These are phyloP conservation scores for Solanum commersonii DNA, from an alignment of 257 asterid species.

Conservation along the genomic window DNA sequence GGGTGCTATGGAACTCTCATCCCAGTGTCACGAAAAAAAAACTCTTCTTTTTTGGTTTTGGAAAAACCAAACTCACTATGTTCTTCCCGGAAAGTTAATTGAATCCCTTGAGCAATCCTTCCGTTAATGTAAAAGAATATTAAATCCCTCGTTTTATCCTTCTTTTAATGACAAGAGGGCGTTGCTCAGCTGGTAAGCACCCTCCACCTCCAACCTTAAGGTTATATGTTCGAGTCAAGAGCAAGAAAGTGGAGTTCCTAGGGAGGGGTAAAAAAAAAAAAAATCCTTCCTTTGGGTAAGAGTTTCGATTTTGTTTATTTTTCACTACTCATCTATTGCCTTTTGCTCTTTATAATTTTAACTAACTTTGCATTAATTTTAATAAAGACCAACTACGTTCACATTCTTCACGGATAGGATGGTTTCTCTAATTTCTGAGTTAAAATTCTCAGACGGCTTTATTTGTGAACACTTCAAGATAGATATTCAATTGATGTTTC, in stretches of 20 bases:
- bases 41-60: neutral
- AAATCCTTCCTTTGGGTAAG: neutral
- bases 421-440: neutral
- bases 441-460: neutral
- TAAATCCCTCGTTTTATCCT: neutral
- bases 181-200: neutral
- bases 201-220: neutral
- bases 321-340: neutral
- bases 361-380: neutral
- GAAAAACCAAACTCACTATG: neutral
- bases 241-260: neutral
- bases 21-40: neutral
- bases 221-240: neutral
- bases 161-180: neutral
- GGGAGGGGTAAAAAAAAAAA: neutral
- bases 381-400: neutral
- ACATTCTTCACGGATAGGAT: neutral
- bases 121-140: neutral
- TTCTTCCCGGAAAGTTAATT: neutral
- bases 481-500: neutral
- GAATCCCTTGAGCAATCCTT: neutral
- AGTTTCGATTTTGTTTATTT: neutral
- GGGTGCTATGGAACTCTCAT: neutral
- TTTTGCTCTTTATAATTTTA: neutral
- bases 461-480: neutral